These are phyloP conservation scores for Candida gorgasii DNA, from an alignment of 805 yeast genomes.

Conservation along the genomic window DNA sequence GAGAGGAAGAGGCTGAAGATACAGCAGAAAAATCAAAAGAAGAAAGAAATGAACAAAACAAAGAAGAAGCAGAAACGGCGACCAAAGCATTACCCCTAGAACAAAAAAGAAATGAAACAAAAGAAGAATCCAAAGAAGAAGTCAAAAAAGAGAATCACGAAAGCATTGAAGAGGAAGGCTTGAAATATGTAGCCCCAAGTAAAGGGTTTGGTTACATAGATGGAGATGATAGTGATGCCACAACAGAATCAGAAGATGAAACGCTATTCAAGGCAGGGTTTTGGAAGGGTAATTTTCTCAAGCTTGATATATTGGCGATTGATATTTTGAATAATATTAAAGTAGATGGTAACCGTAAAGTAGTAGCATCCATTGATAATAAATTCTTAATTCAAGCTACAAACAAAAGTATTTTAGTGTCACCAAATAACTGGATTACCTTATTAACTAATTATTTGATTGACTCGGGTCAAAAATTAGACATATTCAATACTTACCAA, in stretches of 20 bases:
- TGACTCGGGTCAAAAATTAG: slow-evolving; percentile 5
- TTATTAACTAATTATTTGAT: slow-evolving; percentile 9
- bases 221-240: slow-evolving; percentile 13
- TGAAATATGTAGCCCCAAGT: slow-evolving; percentile 15
- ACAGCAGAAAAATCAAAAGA: background rate
- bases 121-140: background rate
- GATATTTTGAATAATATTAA: slow-evolving; percentile 18
- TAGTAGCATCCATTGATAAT: background rate
- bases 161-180: background rate
- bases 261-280: slow-evolving; percentile 5
- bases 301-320: slow-evolving; percentile 10
- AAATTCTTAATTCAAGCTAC: slow-evolving; percentile 7
- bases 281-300: slow-evolving; percentile 16
- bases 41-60: background rate
- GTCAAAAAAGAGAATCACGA: too few species aligned
- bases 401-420: slow-evolving; percentile 15
- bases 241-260: slow-evolving; percentile 5
- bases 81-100: too few species aligned
- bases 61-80: background rate
- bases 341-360: background rate
- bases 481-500: slow-evolving; percentile 7
- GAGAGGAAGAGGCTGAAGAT: background rate
- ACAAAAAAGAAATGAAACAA: background rate
- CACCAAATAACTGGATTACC: slow-evolving; percentile 19
- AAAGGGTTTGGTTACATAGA: slow-evolving; percentile 34